Base-by-base conservation (phyloP, 805 yeast genomes). In the Lachancea waltii region DNA sequence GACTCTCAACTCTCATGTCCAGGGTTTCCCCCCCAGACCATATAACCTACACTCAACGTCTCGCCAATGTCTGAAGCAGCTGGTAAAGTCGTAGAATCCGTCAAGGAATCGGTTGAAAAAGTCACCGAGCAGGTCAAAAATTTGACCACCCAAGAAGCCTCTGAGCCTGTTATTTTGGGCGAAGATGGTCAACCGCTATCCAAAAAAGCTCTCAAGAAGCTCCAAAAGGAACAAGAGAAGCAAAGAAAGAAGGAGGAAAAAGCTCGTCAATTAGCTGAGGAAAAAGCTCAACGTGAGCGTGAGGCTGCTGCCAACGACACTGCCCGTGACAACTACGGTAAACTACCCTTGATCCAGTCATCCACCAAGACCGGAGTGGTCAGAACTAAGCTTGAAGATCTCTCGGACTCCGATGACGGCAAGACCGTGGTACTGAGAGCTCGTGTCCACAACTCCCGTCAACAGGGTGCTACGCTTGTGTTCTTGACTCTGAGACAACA, bases 401-500 rank as follows among this genome's bases (percentile, higher is more conserved):
- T 84, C 51, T 40, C 46, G 17, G 60, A 54, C 43, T 62, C 55
- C 13, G 60, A 69, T 54, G 95, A 79, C 46, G 95, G 90, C 41
- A 73, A 79, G 51, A 76, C 77, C 49, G 84, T 92, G 40, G 70
- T 83, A 10, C 78, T 94, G 69, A 80, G 98, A 67, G 97, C 97
- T 33, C 79, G 99, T 68, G 74, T 89, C 31, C 97, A 92, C 65
- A 86, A 79, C 45, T 75, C 90, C 10, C 84, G 99, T 70, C 83
- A 86, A 59, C 97, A 90, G 64, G 95, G 96, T 63, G 95, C 95
- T 55, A 87, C 94, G 48, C 79, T 92, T 82, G 75, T 84, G 38
- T 92, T 92, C 63, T 66, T 90, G 53, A 78, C 95, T 18, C 78
- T 92, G 53, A 83, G 99, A 70, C 98, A 92, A 70, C 95, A 86